A percentile compares a stretch with the other conserved stretches of the same genome.
These are phyloP conservation scores for Chlorella sp. DNA, from an alignment of 139 green algal species.

Conservation along the genomic window DNA sequence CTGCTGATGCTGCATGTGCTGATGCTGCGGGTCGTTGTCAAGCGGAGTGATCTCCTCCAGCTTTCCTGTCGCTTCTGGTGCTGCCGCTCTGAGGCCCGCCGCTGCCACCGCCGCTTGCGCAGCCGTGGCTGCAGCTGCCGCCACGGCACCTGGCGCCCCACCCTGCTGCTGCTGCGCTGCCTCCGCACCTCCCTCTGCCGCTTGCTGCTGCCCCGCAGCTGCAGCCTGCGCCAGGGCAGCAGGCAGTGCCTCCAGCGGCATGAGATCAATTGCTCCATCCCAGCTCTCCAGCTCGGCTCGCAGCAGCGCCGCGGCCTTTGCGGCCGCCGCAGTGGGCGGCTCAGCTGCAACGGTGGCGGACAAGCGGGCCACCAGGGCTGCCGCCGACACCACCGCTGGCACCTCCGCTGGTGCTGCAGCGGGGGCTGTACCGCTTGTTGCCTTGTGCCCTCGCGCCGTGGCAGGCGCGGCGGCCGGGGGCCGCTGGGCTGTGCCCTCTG, in stretches of 20 bases:
- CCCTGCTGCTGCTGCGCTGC: constrained; percentile 5
- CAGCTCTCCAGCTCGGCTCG: no score
- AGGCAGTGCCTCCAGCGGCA: no score
- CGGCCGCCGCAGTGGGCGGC: neutral
- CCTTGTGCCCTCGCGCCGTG: no score
- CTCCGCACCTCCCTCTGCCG: neutral
- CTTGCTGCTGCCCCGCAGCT: neutral
- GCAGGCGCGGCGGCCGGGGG: no score
- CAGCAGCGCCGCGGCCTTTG: neutral
- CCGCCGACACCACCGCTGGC: neutral
- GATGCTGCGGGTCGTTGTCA: neutral
- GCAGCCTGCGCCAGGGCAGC: neutral
- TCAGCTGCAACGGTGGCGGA: neutral
- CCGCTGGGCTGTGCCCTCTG: no score
- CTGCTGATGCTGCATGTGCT: neutral
- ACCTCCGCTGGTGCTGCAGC: no score
- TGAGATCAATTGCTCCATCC: no score
- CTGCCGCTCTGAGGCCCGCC: neutral
- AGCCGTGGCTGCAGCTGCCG: neutral
- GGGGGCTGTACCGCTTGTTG: no score
- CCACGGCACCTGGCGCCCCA: neutral
- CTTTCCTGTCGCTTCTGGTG: neutral
- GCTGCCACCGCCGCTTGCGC: no score
- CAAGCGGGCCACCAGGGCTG: neutral
- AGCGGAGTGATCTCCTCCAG: neutral